Evolutionary conservation across 768 basidiomycete species (phyloP), one percentile per base, ranked within the genome.

Genomic region (Tricholoma furcatifolium): DNA sequence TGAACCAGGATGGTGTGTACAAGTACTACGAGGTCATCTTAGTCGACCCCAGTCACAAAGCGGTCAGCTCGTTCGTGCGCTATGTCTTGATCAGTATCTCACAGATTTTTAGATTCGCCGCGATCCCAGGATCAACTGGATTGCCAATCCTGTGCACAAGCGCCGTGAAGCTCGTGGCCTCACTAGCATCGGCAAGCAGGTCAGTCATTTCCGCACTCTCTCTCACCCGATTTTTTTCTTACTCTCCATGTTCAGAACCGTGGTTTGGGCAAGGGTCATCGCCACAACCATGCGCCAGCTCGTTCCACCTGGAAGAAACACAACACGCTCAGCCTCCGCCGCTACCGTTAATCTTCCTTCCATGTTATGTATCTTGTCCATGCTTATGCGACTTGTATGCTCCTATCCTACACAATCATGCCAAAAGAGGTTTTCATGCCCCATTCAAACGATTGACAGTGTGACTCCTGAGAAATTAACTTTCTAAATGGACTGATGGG

Each of bases 1-100:
- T 99, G 67, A 98, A 98, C 76, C 93, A 96, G 76, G 94, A 98
- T 68, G 93, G 94, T 74, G 91, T 97, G 27, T 97, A 96, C 85
- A 97, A 96, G 73, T 98, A 97, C 80, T 99, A 85, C 77, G 97
- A 99, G 71, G 93, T 99, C 65, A 98, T 99, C 70, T 84, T 97
- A 60, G 95, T 99, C 54, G 97, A 99, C 67, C 93, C 93, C 54
- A 86, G 70, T 68, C 93, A 96, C 79, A 95, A 93, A 69, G 93
- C 91, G 64, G 93, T 94, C 68, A 65, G 92, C 38, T 31, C 31
- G 5, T 17, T 40, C 30, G 36, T 20, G 20, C 40, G 41, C 34
- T 50, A n/a, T 32, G 50, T 21, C 41, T 20, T 44, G 30, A 24
- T 40, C 18, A 36, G 51, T 63, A 38, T 43, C 70, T n/a, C 51